Base-by-base conservation (phyloP, 257 asterid species). In the Leonotis leonurus region DNA sequence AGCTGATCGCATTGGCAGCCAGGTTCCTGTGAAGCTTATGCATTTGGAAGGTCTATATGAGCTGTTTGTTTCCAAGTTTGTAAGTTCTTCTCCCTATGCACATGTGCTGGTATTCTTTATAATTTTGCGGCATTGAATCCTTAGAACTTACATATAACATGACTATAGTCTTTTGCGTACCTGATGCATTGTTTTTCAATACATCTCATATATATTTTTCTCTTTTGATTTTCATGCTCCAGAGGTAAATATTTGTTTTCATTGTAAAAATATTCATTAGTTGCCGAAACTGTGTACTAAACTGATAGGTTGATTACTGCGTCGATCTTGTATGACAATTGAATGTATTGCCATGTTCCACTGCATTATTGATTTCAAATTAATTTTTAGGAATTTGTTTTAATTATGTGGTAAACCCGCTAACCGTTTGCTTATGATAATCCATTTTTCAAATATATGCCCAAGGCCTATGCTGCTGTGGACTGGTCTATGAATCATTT, bases 31-130 rank as follows among this genome's bases (percentile, higher is more conserved):
- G 73, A 93, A 82, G 89, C 96, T 93, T 32, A 83, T 93, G 99
- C 97, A 93, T 81, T 72, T 89, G 79, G 97, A 89, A 83, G 99
- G 99, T 78, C 77, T 93, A 62, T 93, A 86, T 14, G 99, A 93
- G 79, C 83, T 89, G 64, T 89, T 86, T 86, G 83, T 82, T 66
- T 86, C 95, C 60, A 86, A 89, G 73, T 89, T 89, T 79, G 97
- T 71, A 61, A 70, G 78, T 53, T 56, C 51, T 30, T 65, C 11
- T 60, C 44, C 32, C 1, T 16, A 48, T 14, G 20, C 44, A 27
- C 29, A 18, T 35, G 45, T 11, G 3, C 56, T 36, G 51, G 26
- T 49, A 39, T 17, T 39, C 17, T 37, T 9, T 68, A 55, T 49
- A 49, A 60, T 54, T 18, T 61, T 51, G 49, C 24, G 44, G 63